Evolutionary conservation across 768 basidiomycete species (phyloP), one percentile per base, ranked within the genome.

Genomic region (Inosperma sp.): DNA sequence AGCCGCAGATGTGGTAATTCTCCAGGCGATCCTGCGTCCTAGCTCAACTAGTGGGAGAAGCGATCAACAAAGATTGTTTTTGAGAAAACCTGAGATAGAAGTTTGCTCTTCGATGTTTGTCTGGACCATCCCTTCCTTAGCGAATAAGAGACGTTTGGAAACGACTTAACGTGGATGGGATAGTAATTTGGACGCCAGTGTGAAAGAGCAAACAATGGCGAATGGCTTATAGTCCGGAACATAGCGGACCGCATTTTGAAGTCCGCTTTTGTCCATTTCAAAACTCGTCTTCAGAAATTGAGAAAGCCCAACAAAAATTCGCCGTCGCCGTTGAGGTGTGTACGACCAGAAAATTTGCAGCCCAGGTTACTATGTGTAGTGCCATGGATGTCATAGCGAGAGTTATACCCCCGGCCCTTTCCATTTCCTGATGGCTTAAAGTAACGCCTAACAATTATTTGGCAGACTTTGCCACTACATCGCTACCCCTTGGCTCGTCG

Each of bases 11-110:
- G 46, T 48, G 46, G 46, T 22, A 35, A 23, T 48, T 35, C 46
- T 48, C 46, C 46, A 48, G 88, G 88, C 90, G 83, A 84, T 91
- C 88, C 82, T 77, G 88, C 88, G 73, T 91, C 88, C 84, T 88
- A 44, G 21, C 88, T 91, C 88, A 68, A 91, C 88, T 88, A 79
- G 67, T 64, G 88, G 88, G 88, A 91, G 78, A 74, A 82, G 79
- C 87, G 73, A 78, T 88, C 88, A 82, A 88, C 88, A 82, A 79
- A 83, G 86, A 90, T 78, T 89, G 88, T 91, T 90, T 91, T 89
- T 79, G 86, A 86, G 85, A 73, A 70, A 72, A 70, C 67, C 62
- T 60, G 61, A 64, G 52, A 37, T 42, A 19, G 10, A 39, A 49
- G 27, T 54, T 72, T 66, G 43, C 47, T 90, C 86, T 88, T 65